Evolutionary conservation across 73 alveolate genomes (phyloP), one percentile per base, ranked within the genome.

Genomic region (Tetrahymena malaccensis): DNA sequence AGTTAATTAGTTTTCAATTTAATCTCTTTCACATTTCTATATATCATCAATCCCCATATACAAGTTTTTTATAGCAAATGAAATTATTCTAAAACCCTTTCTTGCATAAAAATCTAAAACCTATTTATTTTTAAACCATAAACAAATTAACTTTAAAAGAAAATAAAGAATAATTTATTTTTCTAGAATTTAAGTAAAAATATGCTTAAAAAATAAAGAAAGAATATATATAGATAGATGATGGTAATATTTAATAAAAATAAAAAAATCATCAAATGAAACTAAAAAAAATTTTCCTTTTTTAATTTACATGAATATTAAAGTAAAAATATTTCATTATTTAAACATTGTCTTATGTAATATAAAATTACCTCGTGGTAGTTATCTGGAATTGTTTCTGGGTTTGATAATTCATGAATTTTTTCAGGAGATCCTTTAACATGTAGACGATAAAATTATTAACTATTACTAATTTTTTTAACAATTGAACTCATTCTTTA

Each of bases 371-470:
- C 97, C 37, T 85, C 70, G 21, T 98, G 98, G 93, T 96, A 97
- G 95, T 98, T 97, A 27, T 55, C 85, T 4, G 99, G 99, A 44
- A 98, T 96, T 0, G 99, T 94, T 40, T 97, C 96, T 1, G 95
- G 93, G 27, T 55, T 94, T 34, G 99, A 97, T 85, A 96, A 97
- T 94, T 97, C 98, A 85, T 89, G 95, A 84, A 98, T 96, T 96
- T 96, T 98, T 93, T 98, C 99, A 10, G 99, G 99, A 10, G 99
- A 98, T 3, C 99, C 99, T 96, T 98, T 98, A 38, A 96, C 93
- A 85, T 94, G 98, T 34, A 97, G 95, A n/a, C 96, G 94, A 55
- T 95, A 96, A 4, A 22, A 35, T 19, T 9, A 9, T 38, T 97
- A 83, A 34, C 85, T 56, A 57, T 35, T 34, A 33, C 25, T 31